Base-by-base conservation (phyloP, 2,329 filamentous ascomycete genomes). In the Rhexocercosporidium sp. region DNA sequence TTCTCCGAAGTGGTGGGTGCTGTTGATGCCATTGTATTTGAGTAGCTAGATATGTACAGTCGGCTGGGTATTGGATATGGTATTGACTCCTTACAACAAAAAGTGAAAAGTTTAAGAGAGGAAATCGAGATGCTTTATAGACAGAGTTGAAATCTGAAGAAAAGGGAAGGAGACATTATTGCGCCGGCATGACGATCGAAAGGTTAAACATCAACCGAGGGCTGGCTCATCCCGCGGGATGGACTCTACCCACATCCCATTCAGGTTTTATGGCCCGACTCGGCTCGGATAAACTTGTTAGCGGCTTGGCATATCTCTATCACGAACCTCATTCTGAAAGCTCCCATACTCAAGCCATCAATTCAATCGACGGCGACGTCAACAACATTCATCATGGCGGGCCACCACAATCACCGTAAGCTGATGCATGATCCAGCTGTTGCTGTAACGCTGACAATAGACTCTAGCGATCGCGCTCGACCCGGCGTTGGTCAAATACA, bases 401-500 rank as follows among this genome's bases (percentile, higher is more conserved):
- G 83, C 75, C 82, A 81, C 53, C 66, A 73, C 73, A 81, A 81
- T 78, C 81, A 82, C 73, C 79, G 82, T 82, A 75, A 75, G 79
- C 59, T 60, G 3, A 1, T 25, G 11, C 18, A 6, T 27, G 20
- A 49, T 0, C 20, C 56, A 53, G 64, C 69, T 64, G 20, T 54
- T 47, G 6, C 4, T 34, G 11, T 0, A 18, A 63, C 65, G 62
- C 72, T 74, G 56, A 74, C 65, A 31, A 14, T 11, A 12, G 2
- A 22, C n/a, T 53, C 46, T 61, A 77, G 75, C 71, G 41, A 70
- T 77, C 68, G 71, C 72, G 66, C 70, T 75, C 57, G 76, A 77
- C 70, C 86, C 86, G 73, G 85, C 85, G 72, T 77, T 86, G 78
- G 80, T 83, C 77, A 82, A 83, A 83, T 87, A 84, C 81, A 82